Conservation (phyloP, 495 filamentous ascomycete species). For the Hypoxylon trugodes region DNA sequence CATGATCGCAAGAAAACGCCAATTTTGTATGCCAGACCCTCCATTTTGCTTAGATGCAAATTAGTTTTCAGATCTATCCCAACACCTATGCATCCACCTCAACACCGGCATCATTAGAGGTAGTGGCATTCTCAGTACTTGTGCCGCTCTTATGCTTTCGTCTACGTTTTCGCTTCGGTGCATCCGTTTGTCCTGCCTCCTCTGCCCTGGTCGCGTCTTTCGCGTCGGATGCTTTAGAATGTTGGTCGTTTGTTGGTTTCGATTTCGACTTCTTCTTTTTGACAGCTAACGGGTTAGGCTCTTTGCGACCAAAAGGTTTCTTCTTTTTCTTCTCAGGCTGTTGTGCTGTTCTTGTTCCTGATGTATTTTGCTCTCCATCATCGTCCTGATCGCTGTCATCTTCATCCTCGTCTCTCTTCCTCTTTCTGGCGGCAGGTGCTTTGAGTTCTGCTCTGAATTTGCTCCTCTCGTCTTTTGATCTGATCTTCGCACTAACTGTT, state of each 20-base stretch:
- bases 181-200: conserved; percentile 15
- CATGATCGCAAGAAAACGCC: conserved; percentile 13
- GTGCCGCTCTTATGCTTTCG: conserved; percentile 52
- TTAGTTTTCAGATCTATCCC: conserved; percentile 27
- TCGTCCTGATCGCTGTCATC: conserved; percentile 47
- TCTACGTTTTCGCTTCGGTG: conserved; percentile 54
- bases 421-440: conserved; percentile 53
- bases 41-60: conserved; percentile 5
- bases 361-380: conserved; percentile 36
- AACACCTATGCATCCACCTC: conserved; percentile 26
- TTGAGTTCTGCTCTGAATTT: conserved; percentile 81
- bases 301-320: conserved; percentile 71
- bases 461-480: conserved; percentile 72
- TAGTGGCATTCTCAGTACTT: conserved; percentile 11
- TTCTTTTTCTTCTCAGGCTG: conserved; percentile 65
- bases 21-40: conserved; percentile 1
- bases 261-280: conserved; percentile 75
- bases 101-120: conserved; percentile 6
- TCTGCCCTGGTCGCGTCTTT: conserved; percentile 12
- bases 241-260: conserved; percentile 12
- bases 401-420: conserved; percentile 61
- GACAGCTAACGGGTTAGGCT: conserved; percentile 87
- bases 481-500: conserved; percentile 63
- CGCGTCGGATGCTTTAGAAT: conserved; percentile 18
- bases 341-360: conserved; percentile 5